Evolutionary conservation across 2,329 filamentous ascomycete species (phyloP).

Genomic region (Arthrobotrys iridis): DNA sequence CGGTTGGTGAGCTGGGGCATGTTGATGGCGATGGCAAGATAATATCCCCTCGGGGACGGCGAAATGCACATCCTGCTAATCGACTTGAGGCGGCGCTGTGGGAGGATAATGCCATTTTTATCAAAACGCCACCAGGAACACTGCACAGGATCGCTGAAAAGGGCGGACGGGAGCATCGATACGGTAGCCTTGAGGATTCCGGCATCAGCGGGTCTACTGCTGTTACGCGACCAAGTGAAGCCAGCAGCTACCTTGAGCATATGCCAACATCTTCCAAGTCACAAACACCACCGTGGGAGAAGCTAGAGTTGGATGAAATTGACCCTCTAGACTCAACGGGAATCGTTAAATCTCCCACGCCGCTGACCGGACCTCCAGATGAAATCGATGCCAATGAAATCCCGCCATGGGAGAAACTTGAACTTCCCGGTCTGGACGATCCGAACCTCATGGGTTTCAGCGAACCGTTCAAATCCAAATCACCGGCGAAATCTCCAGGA

Average conservation of each 20-base stretch:
- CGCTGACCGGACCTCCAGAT: not conserved
- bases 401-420: slow-evolving; percentile 49
- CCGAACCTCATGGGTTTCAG: slow-evolving; percentile 43
- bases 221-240: slow-evolving; percentile 41
- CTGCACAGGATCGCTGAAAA: slow-evolving; percentile 27
- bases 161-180: slow-evolving; percentile 20
- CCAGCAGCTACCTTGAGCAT: slow-evolving; percentile 43
- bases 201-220: slow-evolving; percentile 44
- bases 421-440: slow-evolving; percentile 42
- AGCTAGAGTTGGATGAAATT: slow-evolving; percentile 31
- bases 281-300: slow-evolving; percentile 35
- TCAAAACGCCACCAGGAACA: slow-evolving; percentile 43
- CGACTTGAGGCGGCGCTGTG: slow-evolving; percentile 36
- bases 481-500: not conserved
- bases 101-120: slow-evolving; percentile 45
- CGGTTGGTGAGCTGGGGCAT: slow-evolving; percentile 44
- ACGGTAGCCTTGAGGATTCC: slow-evolving; percentile 40
- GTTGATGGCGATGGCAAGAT: slow-evolving; percentile 43
- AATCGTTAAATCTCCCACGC: not conserved
- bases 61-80: slow-evolving; percentile 41
- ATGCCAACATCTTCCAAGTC: slow-evolving; percentile 17
- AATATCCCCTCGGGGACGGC: slow-evolving; percentile 26
- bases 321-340: slow-evolving; percentile 38
- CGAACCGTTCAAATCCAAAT: slow-evolving; percentile 27
- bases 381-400: slow-evolving; percentile 14